phyloP scores from a whole-genome alignment of 805 yeast species.

The Allodekkera sacchari region DNA sequence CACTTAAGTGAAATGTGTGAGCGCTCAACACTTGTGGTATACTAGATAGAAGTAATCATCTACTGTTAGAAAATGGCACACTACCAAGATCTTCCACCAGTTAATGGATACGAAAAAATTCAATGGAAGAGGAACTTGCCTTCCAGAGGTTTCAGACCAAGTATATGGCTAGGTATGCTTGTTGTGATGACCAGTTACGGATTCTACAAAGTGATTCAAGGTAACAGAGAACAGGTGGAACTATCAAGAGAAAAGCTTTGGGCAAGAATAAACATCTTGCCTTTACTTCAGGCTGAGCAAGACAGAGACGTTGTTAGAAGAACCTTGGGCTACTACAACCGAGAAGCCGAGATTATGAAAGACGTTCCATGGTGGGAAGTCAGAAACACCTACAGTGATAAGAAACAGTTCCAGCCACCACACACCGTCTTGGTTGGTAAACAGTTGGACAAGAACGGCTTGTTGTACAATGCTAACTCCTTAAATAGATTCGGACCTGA shows the following conservation, averaged over 20 bases:
- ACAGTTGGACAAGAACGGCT: constrained; percentile 24
- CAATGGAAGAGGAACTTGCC: constrained; percentile 89
- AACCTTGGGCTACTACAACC: constrained; percentile 50
- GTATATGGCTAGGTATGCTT: constrained; percentile 58
- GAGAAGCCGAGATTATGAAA: constrained; percentile 63
- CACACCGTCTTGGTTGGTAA: constrained; percentile 27
- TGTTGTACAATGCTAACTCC: constrained; percentile 23
- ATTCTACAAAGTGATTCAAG: constrained; percentile 54
- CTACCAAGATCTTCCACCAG: constrained; percentile 77
- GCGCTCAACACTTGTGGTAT: too few species aligned
- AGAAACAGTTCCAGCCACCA: constrained; percentile 28
- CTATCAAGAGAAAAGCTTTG: constrained; percentile 67
- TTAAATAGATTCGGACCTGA: constrained; percentile 19
- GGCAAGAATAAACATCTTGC: constrained; percentile 67
- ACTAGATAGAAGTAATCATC: too few species aligned
- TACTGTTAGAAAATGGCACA: constrained; percentile 20
- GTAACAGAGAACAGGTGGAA: constrained; percentile 71
- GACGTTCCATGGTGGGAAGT: constrained; percentile 57
- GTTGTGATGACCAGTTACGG: constrained; percentile 63
- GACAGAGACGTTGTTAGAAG: constrained; percentile 75
- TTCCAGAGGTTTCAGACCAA: constrained; percentile 75
- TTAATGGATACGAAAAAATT: constrained; percentile 75
- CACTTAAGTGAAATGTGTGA: too few species aligned
- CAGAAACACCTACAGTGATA: constrained; percentile 29
- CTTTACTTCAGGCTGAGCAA: constrained; percentile 71